phyloP scores from a whole-genome alignment of 805 yeast genomes.

The Tetrapisispora namnaoensis region DNA sequence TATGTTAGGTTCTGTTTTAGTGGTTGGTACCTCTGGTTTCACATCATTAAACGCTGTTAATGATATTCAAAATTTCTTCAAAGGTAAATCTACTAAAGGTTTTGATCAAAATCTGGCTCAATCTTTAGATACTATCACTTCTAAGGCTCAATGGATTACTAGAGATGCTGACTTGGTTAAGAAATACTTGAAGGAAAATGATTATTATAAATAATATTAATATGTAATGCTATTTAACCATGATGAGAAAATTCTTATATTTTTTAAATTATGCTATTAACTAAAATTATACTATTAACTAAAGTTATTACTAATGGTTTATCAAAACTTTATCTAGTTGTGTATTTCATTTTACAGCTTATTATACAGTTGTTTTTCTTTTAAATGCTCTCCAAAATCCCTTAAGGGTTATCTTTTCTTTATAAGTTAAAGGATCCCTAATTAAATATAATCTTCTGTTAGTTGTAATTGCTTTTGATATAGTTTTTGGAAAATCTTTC shows the following conservation, averaged over 20 bases:
- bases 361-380: not conserved
- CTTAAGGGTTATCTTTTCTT: not conserved
- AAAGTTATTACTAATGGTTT: not conserved
- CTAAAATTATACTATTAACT: not conserved
- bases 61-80: constrained; percentile 43
- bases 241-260: not conserved
- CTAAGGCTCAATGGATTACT: constrained; percentile 48
- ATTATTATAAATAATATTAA: constrained; percentile 2
- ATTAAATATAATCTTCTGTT: not conserved
- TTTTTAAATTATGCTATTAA: not conserved
- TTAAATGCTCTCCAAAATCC: not conserved
- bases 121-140: constrained; percentile 48
- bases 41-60: constrained; percentile 44
- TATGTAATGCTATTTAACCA: not conserved
- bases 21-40: constrained; percentile 50
- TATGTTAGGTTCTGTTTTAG: constrained; percentile 69
- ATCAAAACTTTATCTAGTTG: not conserved
- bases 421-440: not conserved
- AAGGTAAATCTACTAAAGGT: constrained; percentile 48
- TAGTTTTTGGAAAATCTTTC: not conserved
- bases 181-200: constrained; percentile 37
- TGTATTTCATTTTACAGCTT: too few species aligned
- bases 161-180: constrained; percentile 43
- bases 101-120: constrained; percentile 57
- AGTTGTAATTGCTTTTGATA: too few species aligned